phyloP scores from a whole-genome alignment of 2,329 filamentous ascomycete genomes.

The Diaporthe vaccinii region DNA sequence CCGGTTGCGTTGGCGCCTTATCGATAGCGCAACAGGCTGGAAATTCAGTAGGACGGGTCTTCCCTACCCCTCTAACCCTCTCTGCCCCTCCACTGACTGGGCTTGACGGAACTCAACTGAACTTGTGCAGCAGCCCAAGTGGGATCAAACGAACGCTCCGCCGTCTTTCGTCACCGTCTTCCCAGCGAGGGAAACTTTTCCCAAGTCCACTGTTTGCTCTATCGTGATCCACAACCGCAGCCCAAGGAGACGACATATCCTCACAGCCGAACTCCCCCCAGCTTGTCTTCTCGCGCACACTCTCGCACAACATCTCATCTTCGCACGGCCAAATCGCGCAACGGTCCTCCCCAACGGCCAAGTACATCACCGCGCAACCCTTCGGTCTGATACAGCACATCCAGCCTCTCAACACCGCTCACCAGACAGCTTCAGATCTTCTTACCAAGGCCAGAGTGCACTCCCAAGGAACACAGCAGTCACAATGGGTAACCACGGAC shows the following conservation, averaged over 20 bases:
- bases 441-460: background rate
- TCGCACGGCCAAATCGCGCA: conserved; percentile 39
- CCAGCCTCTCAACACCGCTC: background rate
- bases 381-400: conserved; percentile 18
- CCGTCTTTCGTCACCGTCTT: conserved; percentile 31
- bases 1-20: conserved; percentile 16
- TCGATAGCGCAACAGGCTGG: conserved; percentile 32
- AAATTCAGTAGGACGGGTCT: background rate
- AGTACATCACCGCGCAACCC: background rate
- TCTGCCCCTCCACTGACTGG: conserved; percentile 28
- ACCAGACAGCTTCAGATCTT: background rate
- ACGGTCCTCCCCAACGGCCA: conserved; percentile 7
- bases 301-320: background rate
- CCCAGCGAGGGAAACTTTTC: conserved; percentile 27
- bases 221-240: conserved; percentile 19
- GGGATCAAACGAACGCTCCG: conserved; percentile 25
- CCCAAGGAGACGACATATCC: background rate
- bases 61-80: conserved; percentile 15
- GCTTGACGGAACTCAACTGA: conserved; percentile 5
- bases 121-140: background rate
- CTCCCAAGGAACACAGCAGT: conserved; percentile 23
- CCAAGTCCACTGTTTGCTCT: conserved; percentile 16
- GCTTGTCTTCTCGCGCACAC: background rate
- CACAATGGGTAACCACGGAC: conserved; percentile 64
- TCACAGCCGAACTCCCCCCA: conserved; percentile 3